A percentile compares a stretch with the other conserved stretches of the same genome.
Conservation (phyloP, 176 grass and related monocot species). For the Oryza officinalis region DNA sequence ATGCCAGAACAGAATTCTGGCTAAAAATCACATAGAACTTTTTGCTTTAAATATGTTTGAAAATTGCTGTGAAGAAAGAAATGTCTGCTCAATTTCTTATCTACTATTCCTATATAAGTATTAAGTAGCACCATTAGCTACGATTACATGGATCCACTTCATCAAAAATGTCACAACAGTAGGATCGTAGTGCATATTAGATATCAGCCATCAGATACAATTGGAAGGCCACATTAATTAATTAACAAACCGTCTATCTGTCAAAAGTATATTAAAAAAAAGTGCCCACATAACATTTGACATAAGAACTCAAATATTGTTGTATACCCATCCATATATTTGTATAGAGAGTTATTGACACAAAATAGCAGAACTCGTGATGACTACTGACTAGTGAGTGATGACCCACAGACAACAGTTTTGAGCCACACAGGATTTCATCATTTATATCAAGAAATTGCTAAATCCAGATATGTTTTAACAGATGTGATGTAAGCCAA, state of each 20-base stretch:
- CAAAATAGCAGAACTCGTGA: conserved; percentile 19
- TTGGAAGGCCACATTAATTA: not conserved
- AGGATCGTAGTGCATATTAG: too few relatives aligned
- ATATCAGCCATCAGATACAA: too few relatives aligned
- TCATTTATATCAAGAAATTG: not conserved
- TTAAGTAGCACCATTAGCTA: too few relatives aligned
- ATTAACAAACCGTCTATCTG: not conserved
- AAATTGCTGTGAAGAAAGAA: not conserved
- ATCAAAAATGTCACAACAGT: too few relatives aligned
- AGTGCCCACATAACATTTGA: not conserved
- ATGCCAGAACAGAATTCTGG: not conserved
- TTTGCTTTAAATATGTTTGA: not conserved
- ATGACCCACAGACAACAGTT: not conserved
- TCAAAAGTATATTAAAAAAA: not conserved
- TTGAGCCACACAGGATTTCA: not conserved
- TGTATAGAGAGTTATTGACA: conserved; percentile 11
- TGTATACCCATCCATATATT: not conserved
- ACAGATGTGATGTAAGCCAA: not conserved
- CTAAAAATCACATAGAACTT: not conserved
- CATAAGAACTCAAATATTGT: conserved; percentile 8
- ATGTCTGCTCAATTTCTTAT: not conserved
- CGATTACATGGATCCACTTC: too few relatives aligned
- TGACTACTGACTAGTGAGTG: not conserved
- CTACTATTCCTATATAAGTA: too few relatives aligned
- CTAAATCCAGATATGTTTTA: not conserved